A percentile compares a stretch with the other conserved stretches of the same genome.
These are phyloP conservation scores for Phyllosticta capitalensis DNA, from an alignment of 2,329 filamentous ascomycete species.

Conservation along the genomic window DNA sequence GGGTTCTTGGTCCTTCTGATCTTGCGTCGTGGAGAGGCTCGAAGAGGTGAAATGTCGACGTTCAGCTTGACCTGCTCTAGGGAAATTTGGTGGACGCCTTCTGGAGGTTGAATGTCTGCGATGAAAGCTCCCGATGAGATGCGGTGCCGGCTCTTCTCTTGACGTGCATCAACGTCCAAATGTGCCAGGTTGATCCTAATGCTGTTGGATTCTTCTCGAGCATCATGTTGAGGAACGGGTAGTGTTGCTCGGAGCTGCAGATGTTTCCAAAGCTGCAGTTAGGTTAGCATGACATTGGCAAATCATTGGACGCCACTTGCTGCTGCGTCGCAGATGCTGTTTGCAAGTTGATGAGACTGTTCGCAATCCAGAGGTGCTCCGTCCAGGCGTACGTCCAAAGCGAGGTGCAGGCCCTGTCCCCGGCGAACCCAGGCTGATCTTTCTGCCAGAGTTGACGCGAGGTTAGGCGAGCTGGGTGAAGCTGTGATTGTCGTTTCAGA, in stretches of 20 bases:
- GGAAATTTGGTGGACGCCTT: conserved; percentile 16
- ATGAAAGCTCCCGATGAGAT: conserved; percentile 18
- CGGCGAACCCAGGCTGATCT: conserved; percentile 28
- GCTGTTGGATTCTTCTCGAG: conserved; percentile 1
- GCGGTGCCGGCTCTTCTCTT: conserved; percentile 15
- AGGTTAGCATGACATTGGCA: not conserved
- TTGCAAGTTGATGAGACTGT: conserved; percentile 17
- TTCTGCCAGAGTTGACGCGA: conserved; percentile 16
- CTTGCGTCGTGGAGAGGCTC: not conserved
- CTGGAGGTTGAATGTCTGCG: conserved; percentile 23
- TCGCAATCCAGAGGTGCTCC: conserved; percentile 17
- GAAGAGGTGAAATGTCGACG: conserved; percentile 13
- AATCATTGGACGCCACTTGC: conserved; percentile 2
- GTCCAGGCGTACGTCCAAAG: conserved; percentile 18
- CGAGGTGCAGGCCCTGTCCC: conserved; percentile 22
- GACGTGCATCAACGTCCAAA: conserved; percentile 4
- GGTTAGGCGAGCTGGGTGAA: not conserved
- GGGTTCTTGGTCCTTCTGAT: not conserved
- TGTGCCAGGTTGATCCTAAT: conserved; percentile 20
- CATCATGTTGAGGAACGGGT: not conserved
- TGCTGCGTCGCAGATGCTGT: conserved; percentile 19
- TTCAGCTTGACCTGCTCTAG: conserved; percentile 23
- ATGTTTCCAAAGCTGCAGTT: conserved; percentile 26
- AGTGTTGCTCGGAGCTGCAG: conserved; percentile 20
- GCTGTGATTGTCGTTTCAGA: not conserved